Percentiles rank a stretch among this genome's conserved stretches.
These are phyloP conservation scores for Euphorbia peplus DNA, from an alignment of 345 rosid genomes.

Conservation along the genomic window DNA sequence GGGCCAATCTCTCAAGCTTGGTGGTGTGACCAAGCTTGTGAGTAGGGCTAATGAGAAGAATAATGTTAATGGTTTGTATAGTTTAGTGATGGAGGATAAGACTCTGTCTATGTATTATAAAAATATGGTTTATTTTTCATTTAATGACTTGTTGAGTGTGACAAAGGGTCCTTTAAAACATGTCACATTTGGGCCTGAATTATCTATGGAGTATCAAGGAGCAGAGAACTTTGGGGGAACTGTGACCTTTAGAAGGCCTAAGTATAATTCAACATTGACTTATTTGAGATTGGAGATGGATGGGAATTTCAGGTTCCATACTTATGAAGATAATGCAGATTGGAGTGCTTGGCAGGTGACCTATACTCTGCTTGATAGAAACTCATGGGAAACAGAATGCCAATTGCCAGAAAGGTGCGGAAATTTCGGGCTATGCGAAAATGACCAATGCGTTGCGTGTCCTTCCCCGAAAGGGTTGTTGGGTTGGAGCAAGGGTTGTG, in stretches of 20 bases:
- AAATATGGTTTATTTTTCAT: slow-evolving; percentile 29
- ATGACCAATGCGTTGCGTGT: slow-evolving; percentile 54
- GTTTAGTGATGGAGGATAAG: slow-evolving; percentile 50
- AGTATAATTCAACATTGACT: slow-evolving; percentile 36
- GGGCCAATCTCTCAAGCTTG: slow-evolving; percentile 40
- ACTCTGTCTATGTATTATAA: slow-evolving; percentile 36
- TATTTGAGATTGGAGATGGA: slow-evolving; percentile 43
- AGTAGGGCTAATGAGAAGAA: slow-evolving; percentile 38
- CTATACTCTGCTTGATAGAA: slow-evolving; percentile 34
- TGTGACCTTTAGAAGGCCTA: slow-evolving; percentile 29
- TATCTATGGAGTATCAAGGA: not conserved
- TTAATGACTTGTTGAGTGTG: not conserved
- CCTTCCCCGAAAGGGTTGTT: slow-evolving; percentile 35
- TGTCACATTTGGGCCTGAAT: slow-evolving; percentile 21
- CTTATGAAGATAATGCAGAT: slow-evolving; percentile 35
- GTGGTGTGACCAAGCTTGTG: slow-evolving; percentile 41
- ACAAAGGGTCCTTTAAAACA: slow-evolving; percentile 9
- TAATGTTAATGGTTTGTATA: slow-evolving; percentile 44
- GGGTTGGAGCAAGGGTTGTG: slow-evolving; percentile 46
- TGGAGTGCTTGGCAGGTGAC: slow-evolving; percentile 37
- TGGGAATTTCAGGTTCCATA: slow-evolving; percentile 48
- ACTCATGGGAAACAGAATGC: slow-evolving; percentile 35
- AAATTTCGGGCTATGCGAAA: slow-evolving; percentile 44
- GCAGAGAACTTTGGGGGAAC: not conserved
- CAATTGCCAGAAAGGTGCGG: slow-evolving; percentile 41